phyloP scores from a whole-genome alignment of 2,329 filamentous ascomycete genomes.

The Alternaria arbusti region DNA sequence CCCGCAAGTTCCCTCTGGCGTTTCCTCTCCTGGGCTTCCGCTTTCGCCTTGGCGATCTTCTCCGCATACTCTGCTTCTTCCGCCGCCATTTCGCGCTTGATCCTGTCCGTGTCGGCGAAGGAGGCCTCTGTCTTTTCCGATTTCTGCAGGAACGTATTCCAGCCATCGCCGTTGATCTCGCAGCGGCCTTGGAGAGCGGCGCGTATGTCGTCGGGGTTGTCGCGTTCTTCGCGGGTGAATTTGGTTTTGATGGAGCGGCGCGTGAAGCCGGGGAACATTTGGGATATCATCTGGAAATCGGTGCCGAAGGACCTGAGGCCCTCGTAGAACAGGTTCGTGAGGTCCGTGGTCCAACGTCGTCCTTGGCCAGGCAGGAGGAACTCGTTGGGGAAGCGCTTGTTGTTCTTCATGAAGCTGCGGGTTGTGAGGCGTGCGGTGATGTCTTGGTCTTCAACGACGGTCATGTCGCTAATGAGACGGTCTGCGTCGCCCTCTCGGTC shows the following conservation, averaged over 20 bases:
- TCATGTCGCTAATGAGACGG: conserved; percentile 59
- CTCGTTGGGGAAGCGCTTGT: conserved; percentile 54
- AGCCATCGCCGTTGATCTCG: conserved; percentile 41
- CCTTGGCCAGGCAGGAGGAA: conserved; percentile 55
- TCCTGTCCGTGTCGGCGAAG: conserved; percentile 47
- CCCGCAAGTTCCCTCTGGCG: conserved; percentile 39
- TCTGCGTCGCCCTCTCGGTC: conserved; percentile 71
- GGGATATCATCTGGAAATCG: conserved; percentile 80
- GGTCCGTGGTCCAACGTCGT: conserved; percentile 68
- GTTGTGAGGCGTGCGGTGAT: conserved; percentile 75
- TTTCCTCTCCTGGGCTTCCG: conserved; percentile 45
- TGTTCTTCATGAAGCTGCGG: conserved; percentile 71
- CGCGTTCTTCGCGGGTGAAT: conserved; percentile 78
- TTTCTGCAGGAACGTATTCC: conserved; percentile 48
- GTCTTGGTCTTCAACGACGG: conserved; percentile 77
- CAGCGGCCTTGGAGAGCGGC: conserved; percentile 61
- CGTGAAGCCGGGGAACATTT: conserved; percentile 75
- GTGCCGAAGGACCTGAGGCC: conserved; percentile 79
- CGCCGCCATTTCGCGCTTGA: conserved; percentile 40
- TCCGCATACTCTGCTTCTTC: conserved; percentile 36
- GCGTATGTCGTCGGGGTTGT: conserved; percentile 68
- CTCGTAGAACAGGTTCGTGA: conserved; percentile 78
- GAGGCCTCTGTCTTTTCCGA: conserved; percentile 41
- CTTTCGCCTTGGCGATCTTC: conserved; percentile 46
- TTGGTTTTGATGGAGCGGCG: conserved; percentile 81